A percentile compares a stretch with the other conserved stretches of the same genome.
These are phyloP conservation scores for Coniochaeta hoffmannii DNA, from an alignment of 2,329 filamentous ascomycete species.

Conservation along the genomic window DNA sequence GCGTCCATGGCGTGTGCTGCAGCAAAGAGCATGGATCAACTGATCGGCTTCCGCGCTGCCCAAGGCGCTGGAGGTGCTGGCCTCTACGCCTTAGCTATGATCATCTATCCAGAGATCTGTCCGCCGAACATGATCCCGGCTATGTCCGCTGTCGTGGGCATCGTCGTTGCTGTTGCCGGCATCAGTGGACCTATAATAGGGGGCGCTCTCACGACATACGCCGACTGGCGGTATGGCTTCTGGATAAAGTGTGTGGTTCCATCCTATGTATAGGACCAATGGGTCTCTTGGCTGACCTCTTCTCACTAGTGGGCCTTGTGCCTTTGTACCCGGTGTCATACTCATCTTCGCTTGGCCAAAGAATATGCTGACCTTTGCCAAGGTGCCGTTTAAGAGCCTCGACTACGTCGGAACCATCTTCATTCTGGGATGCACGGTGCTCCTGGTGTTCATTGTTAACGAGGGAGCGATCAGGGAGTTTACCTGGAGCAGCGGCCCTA, in stretches of 20 bases:
- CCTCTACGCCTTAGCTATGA: conserved; percentile 14
- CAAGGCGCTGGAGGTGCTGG: conserved; percentile 16
- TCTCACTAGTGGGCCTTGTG: neutral
- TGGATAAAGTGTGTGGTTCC: conserved; percentile 13
- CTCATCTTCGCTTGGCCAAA: conserved; percentile 5
- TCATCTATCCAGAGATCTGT: conserved; percentile 13
- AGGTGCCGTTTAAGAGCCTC: conserved; percentile 3
- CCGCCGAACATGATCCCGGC: conserved; percentile 8
- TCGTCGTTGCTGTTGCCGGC: conserved; percentile 13
- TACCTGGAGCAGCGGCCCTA: conserved; percentile 12
- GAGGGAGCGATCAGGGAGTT: conserved; percentile 13
- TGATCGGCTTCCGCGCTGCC: conserved; percentile 14
- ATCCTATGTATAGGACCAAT: neutral
- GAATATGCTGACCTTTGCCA: conserved; percentile 2
- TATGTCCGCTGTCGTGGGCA: conserved; percentile 10
- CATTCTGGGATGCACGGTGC: conserved; percentile 11
- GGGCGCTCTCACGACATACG: conserved; percentile 9
- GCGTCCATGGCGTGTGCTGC: conserved; percentile 12
- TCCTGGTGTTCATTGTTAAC: conserved; percentile 17
- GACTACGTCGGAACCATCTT: conserved; percentile 8
- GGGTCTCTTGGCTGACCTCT: neutral
- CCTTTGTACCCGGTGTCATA: neutral
- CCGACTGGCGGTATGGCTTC: conserved; percentile 12
- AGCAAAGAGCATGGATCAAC: conserved; percentile 11
- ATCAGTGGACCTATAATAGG: conserved; percentile 14